Conservation (phyloP, 2,329 filamentous ascomycete species). For the Malbranchea cinnamomea region DNA sequence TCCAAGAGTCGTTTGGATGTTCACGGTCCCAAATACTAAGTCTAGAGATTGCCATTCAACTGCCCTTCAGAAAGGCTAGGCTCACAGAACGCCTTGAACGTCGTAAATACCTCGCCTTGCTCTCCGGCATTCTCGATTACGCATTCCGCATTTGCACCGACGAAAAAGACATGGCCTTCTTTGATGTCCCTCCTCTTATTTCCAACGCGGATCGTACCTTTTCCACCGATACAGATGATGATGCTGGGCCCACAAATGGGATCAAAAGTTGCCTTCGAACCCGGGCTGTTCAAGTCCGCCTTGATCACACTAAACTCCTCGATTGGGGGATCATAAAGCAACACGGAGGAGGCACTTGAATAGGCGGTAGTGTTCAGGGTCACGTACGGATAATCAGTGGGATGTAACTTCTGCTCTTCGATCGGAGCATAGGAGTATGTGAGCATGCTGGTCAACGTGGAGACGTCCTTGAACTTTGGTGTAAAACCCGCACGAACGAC, state of each 20-base stretch:
- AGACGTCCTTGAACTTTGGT: conserved; percentile 94
- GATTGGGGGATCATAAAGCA: conserved; percentile 88
- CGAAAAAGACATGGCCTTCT: conserved; percentile 64
- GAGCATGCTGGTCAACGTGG: conserved; percentile 75
- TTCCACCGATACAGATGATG: conserved; percentile 73
- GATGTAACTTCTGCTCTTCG: conserved; percentile 82
- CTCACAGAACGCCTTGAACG: conserved; percentile 91
- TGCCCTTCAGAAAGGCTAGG: conserved; percentile 39
- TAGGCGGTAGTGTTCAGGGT: conserved; percentile 72
- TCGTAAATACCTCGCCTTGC: conserved; percentile 53
- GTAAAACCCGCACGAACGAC: conserved; percentile 95
- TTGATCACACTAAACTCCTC: conserved; percentile 89
- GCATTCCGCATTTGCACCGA: conserved; percentile 74
- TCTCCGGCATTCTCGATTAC: conserved; percentile 52
- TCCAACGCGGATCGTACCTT: conserved; percentile 72
- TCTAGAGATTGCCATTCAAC: conserved; percentile 20
- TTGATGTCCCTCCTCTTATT: conserved; percentile 56
- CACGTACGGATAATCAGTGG: conserved; percentile 70
- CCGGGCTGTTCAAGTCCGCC: conserved; percentile 52
- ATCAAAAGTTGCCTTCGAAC: conserved; percentile 78
- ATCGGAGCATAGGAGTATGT: conserved; percentile 95
- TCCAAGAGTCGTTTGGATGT: no score
- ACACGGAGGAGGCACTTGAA: conserved; percentile 54
- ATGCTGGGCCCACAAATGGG: conserved; percentile 79
- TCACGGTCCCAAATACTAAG: no score